Evolutionary conservation across 768 basidiomycete genomes (phyloP).

Genomic region (Tylopilus vinaceipallidus): DNA sequence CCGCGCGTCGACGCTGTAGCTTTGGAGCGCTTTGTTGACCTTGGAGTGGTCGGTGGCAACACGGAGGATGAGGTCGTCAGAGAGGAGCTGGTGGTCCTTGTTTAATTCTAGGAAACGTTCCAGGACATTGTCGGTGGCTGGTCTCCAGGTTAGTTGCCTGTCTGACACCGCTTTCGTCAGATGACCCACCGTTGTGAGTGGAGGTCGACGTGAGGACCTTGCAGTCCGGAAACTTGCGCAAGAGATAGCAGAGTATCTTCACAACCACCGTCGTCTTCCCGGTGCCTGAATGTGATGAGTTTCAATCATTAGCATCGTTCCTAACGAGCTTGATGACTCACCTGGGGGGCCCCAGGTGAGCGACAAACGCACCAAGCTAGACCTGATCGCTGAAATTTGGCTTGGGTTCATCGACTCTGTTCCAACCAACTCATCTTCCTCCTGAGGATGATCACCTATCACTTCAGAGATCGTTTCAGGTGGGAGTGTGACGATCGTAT

Average conservation of each 20-base stretch:
- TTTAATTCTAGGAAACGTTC: slow-evolving; percentile 59
- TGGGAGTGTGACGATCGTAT: slow-evolving; percentile 40
- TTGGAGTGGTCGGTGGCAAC: slow-evolving; percentile 65
- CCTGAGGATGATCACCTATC: background rate
- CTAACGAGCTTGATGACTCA: slow-evolving; percentile 11
- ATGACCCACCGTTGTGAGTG: slow-evolving; percentile 55
- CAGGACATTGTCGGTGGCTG: slow-evolving; percentile 70
- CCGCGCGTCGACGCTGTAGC: slow-evolving; percentile 61
- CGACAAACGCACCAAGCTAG: slow-evolving; percentile 44
- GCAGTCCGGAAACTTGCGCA: slow-evolving; percentile 30
- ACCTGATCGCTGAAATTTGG: slow-evolving; percentile 49
- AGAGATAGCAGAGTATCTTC: slow-evolving; percentile 49
- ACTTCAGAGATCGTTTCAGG: slow-evolving; percentile 20
- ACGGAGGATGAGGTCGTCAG: slow-evolving; percentile 58
- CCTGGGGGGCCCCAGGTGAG: slow-evolving; percentile 74
- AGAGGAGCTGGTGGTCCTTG: slow-evolving; percentile 39
- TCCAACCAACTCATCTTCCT: slow-evolving; percentile 13
- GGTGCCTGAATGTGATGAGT: slow-evolving; percentile 43
- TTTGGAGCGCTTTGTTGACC: slow-evolving; percentile 55
- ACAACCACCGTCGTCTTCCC: slow-evolving; percentile 73
- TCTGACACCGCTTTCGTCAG: background rate
- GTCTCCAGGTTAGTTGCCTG: background rate
- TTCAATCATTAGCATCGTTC: background rate
- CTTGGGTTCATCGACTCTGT: slow-evolving; percentile 47
- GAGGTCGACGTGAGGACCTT: slow-evolving; percentile 72